Evolutionary conservation across 495 filamentous ascomycete genomes (phyloP), one percentile per base, ranked within the genome.

Genomic region (Barbatosphaeria neglecta): DNA sequence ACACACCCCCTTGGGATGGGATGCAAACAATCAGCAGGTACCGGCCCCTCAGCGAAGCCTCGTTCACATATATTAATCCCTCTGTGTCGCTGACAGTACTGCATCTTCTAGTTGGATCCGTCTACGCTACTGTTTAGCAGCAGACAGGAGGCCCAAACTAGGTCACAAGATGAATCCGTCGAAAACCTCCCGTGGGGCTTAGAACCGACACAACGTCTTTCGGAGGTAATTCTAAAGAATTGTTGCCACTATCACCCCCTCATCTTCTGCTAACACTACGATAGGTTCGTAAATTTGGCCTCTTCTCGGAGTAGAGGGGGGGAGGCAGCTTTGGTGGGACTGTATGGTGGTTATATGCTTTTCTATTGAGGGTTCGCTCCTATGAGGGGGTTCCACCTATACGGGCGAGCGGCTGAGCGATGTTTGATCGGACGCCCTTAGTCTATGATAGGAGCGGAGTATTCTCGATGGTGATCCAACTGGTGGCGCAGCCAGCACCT

Each of bases 401-500:
- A n/a, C n/a, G n/a, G n/a, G n/a, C n/a, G n/a, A n/a, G n/a, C n/a
- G n/a, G n/a, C n/a, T n/a, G n/a, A n/a, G n/a, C n/a, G n/a, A n/a
- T n/a, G n/a, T n/a, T 11, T 35, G 31, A n/a, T 18, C 17, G 43
- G 13, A 11, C 1, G 24, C 16, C 22, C 33, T 40, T 18, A n/a
- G 39, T 27, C 16, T 28, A 24, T 24, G 22, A n/a, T n/a, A n/a
- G n/a, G n/a, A n/a, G 37, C 35, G 6, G 7, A 33, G 37, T 22
- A 18, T 38, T 24, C 17, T 58, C 50, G 18, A 77, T 67, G 48
- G 75, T 75, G 31, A 89, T 66, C 82, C 87, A 95, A 53, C 80
- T 93, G 13, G 90, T 93, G 18, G 90, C 90, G 66, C 88, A 95
- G 11, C 90, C 90, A 22, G 87, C 90, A 3, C 81, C 83, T 46